Evolutionary conservation across 768 basidiomycete species (phyloP).

Genomic region (Lactarius indigo): DNA sequence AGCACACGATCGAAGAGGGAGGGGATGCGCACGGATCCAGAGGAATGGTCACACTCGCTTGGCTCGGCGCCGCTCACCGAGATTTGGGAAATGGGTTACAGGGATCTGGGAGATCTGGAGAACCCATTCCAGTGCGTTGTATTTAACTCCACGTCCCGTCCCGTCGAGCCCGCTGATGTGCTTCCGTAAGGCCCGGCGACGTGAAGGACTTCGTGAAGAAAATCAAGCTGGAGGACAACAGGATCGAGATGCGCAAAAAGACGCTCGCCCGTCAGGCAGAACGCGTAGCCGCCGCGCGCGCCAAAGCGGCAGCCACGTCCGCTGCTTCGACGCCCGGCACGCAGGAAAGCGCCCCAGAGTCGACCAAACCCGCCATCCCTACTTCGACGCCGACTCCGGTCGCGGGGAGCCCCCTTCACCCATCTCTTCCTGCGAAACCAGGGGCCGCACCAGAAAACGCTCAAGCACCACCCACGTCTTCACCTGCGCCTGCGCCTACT

Average conservation of each 20-base stretch:
- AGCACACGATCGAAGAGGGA: slow-evolving; percentile 50
- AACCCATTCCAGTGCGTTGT: slow-evolving; percentile 59
- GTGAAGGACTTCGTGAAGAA: slow-evolving; percentile 73
- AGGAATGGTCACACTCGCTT: slow-evolving; percentile 60
- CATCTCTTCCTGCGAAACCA: slow-evolving; percentile 56
- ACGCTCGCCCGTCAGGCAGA: slow-evolving; percentile 38
- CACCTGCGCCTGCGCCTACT: slow-evolving; percentile 3
- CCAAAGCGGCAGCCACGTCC: slow-evolving; percentile 37
- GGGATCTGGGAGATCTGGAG: slow-evolving; percentile 57
- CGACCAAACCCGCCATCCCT: not conserved
- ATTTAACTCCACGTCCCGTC: not conserved
- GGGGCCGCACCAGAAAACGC: slow-evolving; percentile 36
- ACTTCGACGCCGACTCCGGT: slow-evolving; percentile 30
- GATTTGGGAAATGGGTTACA: slow-evolving; percentile 81
- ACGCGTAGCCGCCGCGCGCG: slow-evolving; percentile 38
- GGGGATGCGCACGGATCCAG: slow-evolving; percentile 54
- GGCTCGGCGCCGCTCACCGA: slow-evolving; percentile 73
- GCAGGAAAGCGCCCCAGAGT: slow-evolving; percentile 22
- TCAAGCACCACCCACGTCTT: slow-evolving; percentile 31
- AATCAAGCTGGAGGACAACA: slow-evolving; percentile 60
- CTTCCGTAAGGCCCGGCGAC: slow-evolving; percentile 54
- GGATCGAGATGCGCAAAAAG: slow-evolving; percentile 51
- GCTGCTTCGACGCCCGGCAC: slow-evolving; percentile 27
- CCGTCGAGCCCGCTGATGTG: not conserved
- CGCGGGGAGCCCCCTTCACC: slow-evolving; percentile 24